These are phyloP conservation scores for Centrapalus pauciflorus DNA, from an alignment of 129 eudicot species.

Conservation along the genomic window DNA sequence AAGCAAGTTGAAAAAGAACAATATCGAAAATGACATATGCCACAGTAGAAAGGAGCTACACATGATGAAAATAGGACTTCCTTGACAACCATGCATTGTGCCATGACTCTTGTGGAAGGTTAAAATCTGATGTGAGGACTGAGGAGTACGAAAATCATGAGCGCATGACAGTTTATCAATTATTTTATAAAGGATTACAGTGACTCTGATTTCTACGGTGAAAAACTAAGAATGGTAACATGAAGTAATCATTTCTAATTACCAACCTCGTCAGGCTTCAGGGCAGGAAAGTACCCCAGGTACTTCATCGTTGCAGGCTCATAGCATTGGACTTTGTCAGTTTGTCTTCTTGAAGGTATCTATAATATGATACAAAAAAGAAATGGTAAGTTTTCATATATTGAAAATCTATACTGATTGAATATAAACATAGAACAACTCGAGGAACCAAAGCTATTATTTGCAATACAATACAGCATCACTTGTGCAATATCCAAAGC, in stretches of 20 bases:
- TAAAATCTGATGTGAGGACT: not conserved
- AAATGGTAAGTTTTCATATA: not conserved
- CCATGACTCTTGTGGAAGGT: not conserved
- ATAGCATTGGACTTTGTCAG: conserved; percentile 96
- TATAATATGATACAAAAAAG: conserved; percentile 23
- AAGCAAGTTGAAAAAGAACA: not conserved
- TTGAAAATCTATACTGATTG: not conserved
- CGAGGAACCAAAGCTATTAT: not conserved
- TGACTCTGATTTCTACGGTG: conserved; percentile 4
- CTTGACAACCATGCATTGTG: not conserved
- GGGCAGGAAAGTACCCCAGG: conserved; percentile 78
- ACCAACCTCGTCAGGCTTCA: conserved; percentile 85
- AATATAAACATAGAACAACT: conserved; percentile 3
- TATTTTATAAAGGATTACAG: not conserved
- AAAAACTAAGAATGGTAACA: not conserved
- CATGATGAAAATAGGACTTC: not conserved
- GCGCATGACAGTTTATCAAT: not conserved
- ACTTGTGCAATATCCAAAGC: not conserved
- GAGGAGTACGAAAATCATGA: not conserved
- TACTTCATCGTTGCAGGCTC: conserved; percentile 99
- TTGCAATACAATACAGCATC: not conserved
- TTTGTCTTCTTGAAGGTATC: conserved; percentile 94
- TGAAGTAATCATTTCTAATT: conserved; percentile 6
- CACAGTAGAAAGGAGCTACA: not conserved
- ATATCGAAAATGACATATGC: not conserved